Base-by-base conservation (phyloP, 805 yeast species). In the Pichia cephalocereana region DNA sequence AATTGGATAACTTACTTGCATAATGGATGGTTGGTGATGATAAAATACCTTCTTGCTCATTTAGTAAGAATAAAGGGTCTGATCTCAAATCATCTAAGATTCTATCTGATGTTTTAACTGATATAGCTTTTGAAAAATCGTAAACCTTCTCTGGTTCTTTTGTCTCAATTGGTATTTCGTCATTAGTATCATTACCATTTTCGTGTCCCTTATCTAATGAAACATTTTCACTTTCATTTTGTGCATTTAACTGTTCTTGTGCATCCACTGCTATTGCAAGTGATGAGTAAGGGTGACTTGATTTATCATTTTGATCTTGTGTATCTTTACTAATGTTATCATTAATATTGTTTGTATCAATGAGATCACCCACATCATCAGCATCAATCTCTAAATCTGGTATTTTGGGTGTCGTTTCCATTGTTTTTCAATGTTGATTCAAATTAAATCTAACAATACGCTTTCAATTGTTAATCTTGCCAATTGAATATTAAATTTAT, bases 61-160 rank as follows among this genome's bases (percentile, higher is more conserved):
- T 57, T 17, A 56, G 41, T 12, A 67, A 48, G 51, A 71, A 70
- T 32, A 63, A 52, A 9, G 74, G 59, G 50, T 71, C 76, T 31
- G 69, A 71, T 46, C 75, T 66, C 31, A 84, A 58, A 57, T 84
- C 91, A 59, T 82, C 88, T 23, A 83, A 55, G 19, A 85, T 68
- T 47, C 91, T 68, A 56, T 84, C 84, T 7, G 82, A 64, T 0
- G 91, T 83, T 56, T 84, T 85, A 64, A 78, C 77, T 37, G 59
- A 52, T 18, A 44, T 47, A n/a, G 61, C 53, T 8, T 50, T 48
- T 4, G 41, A 34, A 30, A 64, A 64, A 39, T 58, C 55, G 47
- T 62, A 62, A 11, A 9, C 23, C 8, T 34, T 34, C 6, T 12
- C 15, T 34, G 37, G 17, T 15, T 34, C 37, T 6, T 14, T 34